Conservation (phyloP, 2,329 filamentous ascomycete species). For the Diaporthe ampelina region DNA sequence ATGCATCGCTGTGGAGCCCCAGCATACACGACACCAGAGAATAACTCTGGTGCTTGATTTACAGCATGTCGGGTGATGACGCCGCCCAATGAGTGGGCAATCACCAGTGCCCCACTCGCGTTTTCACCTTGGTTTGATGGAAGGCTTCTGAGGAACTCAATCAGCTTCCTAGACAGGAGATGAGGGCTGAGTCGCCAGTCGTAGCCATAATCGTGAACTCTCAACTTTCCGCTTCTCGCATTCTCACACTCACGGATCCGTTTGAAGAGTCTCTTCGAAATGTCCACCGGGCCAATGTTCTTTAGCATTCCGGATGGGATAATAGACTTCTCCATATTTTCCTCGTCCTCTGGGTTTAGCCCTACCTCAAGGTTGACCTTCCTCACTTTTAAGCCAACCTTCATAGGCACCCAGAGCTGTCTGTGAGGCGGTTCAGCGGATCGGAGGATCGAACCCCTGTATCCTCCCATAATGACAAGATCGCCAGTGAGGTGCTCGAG, state of each 20-base stretch:
- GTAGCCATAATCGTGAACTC: slow-evolving; percentile 92
- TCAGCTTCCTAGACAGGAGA: slow-evolving; percentile 79
- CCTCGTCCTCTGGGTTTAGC: slow-evolving; percentile 84
- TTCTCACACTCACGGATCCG: slow-evolving; percentile 82
- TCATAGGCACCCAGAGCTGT: slow-evolving; percentile 95
- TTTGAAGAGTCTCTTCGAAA: slow-evolving; percentile 85
- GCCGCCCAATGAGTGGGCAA: slow-evolving; percentile 90
- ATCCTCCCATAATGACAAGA: slow-evolving; percentile 89
- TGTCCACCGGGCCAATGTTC: slow-evolving; percentile 92
- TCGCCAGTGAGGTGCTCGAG: slow-evolving; percentile 84
- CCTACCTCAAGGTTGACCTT: slow-evolving; percentile 94
- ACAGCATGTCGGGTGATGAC: slow-evolving; percentile 90
- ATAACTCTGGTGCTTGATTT: slow-evolving; percentile 86
- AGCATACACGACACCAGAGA: slow-evolving; percentile 87
- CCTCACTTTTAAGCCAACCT: slow-evolving; percentile 90
- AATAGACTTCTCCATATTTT: slow-evolving; percentile 85
- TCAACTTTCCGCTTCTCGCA: slow-evolving; percentile 76
- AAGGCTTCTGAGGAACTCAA: slow-evolving; percentile 78
- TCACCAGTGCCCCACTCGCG: slow-evolving; percentile 80
- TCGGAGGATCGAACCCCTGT: slow-evolving; percentile 89
- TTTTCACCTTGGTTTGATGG: slow-evolving; percentile 75
- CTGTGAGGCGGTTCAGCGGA: slow-evolving; percentile 85
- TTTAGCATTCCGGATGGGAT: slow-evolving; percentile 90
- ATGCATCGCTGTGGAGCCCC: slow-evolving; percentile 89
- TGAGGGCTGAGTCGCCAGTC: slow-evolving; percentile 93